Evolutionary conservation across 768 basidiomycete species (phyloP), one percentile per base, ranked within the genome.

Genomic region (Boletus tylopilopsis): DNA sequence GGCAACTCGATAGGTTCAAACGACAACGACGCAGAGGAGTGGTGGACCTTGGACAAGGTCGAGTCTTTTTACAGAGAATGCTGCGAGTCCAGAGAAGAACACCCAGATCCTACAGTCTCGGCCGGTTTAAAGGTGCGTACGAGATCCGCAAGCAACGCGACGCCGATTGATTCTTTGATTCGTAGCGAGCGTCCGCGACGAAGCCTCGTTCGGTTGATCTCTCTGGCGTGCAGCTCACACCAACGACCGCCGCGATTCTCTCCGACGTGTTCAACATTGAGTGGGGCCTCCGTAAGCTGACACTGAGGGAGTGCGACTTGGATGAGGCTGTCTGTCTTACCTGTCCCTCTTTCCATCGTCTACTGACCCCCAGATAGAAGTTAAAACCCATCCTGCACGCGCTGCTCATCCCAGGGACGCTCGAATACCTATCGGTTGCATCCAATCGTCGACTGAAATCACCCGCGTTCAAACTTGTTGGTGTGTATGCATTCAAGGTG

Each of bases 211-310:
- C 83, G 0, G 77, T 94, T 16, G 87, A 93, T 64, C 73, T 92
- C n/a, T 85, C 91, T 2, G 81, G 87, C 10, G 81, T 87, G 19
- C 85, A 85, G 58, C 75, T 98, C 18, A 87, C 81, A 1, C 66
- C 76, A 2, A 76, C 82, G 2, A 75, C 81, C 0, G 87, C 91
- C 0, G 83, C 85, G 12, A 84, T 93, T 16, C 76, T 99, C 16
- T 87, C 95, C 0, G 95, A 98, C 68, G 82, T 96, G 13, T 83
- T 98, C 55, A 81, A 83, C 8, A 85, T 96, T 49, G 92, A 97
- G 67, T 97, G 94, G 89, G 94, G 94, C 0, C 71, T 96, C 18
- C 76, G 87, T 23, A 94, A 92, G 60, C 73, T 95, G 19, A 84
- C 87, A 0, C 78, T 96, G 47, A 82, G 90, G 35, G 87, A 89